Conservation (phyloP, 2,329 filamentous ascomycete genomes). For the Tricladium varicosporioides region DNA sequence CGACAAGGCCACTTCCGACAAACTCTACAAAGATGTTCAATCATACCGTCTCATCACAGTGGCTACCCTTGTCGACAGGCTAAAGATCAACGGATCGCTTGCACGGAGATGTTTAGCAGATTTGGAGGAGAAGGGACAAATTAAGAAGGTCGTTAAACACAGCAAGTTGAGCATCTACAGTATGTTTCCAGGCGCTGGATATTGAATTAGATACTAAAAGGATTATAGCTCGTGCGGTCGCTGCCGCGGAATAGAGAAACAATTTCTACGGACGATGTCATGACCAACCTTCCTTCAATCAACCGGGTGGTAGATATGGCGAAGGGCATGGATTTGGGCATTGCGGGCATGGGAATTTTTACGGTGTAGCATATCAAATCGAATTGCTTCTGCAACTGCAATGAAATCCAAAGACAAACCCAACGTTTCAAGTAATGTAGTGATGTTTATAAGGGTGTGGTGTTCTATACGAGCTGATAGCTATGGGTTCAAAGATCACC, state of each 20-base stretch:
- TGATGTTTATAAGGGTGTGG: no score
- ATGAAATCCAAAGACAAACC: not conserved
- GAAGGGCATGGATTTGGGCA: constrained; percentile 32
- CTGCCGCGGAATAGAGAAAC: constrained; percentile 43
- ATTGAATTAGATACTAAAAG: constrained; percentile 33
- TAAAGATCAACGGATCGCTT: constrained; percentile 99
- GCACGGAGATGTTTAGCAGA: constrained; percentile 86
- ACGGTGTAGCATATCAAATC: constrained; percentile 37
- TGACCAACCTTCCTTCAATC: constrained; percentile 31
- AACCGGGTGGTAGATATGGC: constrained; percentile 26
- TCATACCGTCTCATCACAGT: constrained; percentile 99
- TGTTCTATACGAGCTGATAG: not conserved
- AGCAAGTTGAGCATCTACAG: constrained; percentile 99
- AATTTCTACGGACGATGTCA: constrained; percentile 30
- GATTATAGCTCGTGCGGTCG: constrained; percentile 57
- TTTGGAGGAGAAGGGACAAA: constrained; percentile 96
- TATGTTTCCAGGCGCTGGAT: constrained; percentile 40
- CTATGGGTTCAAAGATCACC: no score
- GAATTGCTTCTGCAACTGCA: constrained; percentile 25
- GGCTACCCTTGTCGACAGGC: constrained; percentile 95
- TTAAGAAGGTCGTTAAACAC: constrained; percentile 96
- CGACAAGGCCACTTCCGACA: constrained; percentile 96
- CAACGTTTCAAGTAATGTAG: no score
- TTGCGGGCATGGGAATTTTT: constrained; percentile 33
- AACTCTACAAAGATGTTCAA: constrained; percentile 99